These are phyloP conservation scores for Infundibulicybe gibba DNA, from an alignment of 768 basidiomycete genomes.

Conservation along the genomic window DNA sequence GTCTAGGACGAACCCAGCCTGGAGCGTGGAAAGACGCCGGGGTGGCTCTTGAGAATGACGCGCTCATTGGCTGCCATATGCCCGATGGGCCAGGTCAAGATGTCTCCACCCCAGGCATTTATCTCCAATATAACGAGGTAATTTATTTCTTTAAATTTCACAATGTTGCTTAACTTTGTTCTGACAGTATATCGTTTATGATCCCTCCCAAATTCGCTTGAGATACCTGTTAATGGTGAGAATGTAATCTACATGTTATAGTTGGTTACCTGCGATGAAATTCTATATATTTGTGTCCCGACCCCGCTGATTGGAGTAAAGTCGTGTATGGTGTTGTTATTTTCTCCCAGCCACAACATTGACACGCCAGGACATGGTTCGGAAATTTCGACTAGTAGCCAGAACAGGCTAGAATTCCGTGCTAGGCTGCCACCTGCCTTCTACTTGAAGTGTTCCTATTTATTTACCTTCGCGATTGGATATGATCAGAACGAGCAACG, in stretches of 20 bases:
- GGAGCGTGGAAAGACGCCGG: slow-evolving; percentile 59
- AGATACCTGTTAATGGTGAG: slow-evolving; percentile 57
- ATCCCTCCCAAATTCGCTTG: slow-evolving; percentile 52
- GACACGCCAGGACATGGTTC: no score
- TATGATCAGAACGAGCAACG: slow-evolving; percentile 12
- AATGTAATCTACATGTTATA: slow-evolving; percentile 23
- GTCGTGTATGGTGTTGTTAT: no score
- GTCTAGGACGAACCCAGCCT: slow-evolving; percentile 50
- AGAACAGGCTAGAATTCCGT: no score
- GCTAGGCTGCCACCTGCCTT: no score
- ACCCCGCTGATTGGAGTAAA: no score
- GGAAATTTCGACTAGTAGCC: no score
- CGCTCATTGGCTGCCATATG: slow-evolving; percentile 53
- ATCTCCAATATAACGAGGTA: slow-evolving; percentile 58
- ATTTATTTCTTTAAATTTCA: slow-evolving; percentile 4
- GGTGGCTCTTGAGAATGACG: slow-evolving; percentile 40
- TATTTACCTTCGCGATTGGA: no score
- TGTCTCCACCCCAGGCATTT: slow-evolving; percentile 18
- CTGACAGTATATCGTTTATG: slow-evolving; percentile 58
- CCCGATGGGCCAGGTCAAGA: slow-evolving; percentile 46
- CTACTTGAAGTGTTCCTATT: no score
- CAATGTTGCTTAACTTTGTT: background rate
- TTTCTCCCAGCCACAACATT: background rate
- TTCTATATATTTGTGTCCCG: slow-evolving; percentile 1
- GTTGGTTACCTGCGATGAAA: background rate